Evolutionary conservation across 805 yeast species (phyloP).

Genomic region (Lipomyces starkeyi): DNA sequence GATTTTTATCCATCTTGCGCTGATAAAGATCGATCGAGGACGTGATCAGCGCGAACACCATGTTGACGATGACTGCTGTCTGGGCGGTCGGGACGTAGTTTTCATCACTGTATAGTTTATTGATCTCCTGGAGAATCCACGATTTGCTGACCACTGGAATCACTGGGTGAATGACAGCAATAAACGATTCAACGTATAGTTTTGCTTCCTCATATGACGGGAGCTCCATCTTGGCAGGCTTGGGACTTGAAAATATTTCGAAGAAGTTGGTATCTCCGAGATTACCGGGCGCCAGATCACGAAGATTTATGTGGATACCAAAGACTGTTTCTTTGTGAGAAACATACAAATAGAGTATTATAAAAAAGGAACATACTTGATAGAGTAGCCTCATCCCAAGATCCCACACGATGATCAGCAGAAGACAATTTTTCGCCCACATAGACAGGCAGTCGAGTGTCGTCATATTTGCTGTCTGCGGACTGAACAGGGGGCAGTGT

Average conservation of each 20-base stretch:
- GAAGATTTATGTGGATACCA: slow-evolving; percentile 27
- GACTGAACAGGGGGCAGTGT: slow-evolving; percentile 6
- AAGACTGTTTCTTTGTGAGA: slow-evolving; percentile 11
- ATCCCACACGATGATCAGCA: slow-evolving; percentile 13
- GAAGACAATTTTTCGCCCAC: slow-evolving; percentile 21
- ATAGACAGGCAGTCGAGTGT: slow-evolving; percentile 23
- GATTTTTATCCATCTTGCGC: slow-evolving; percentile 24
- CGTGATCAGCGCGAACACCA: slow-evolving; percentile 32
- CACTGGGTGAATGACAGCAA: slow-evolving; percentile 28
- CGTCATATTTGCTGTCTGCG: slow-evolving; percentile 15
- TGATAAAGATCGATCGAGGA: slow-evolving; percentile 29
- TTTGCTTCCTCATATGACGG: slow-evolving; percentile 36
- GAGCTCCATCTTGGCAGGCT: slow-evolving; percentile 24
- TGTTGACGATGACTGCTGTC: slow-evolving; percentile 28
- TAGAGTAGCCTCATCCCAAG: slow-evolving; percentile 33
- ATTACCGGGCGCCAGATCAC: slow-evolving; percentile 28
- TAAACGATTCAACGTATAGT: slow-evolving; percentile 21
- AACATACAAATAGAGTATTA: not conserved
- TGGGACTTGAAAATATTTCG: slow-evolving; percentile 10
- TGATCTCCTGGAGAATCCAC: slow-evolving; percentile 25
- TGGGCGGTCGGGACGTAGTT: slow-evolving; percentile 20
- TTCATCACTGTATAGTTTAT: slow-evolving; percentile 23
- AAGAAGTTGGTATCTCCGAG: slow-evolving; percentile 28
- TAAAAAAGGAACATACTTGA: slow-evolving; percentile 19
- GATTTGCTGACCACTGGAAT: slow-evolving; percentile 26